Evolutionary conservation across 495 filamentous ascomycete genomes (phyloP).

Genomic region (Amniculicola lignicola): DNA sequence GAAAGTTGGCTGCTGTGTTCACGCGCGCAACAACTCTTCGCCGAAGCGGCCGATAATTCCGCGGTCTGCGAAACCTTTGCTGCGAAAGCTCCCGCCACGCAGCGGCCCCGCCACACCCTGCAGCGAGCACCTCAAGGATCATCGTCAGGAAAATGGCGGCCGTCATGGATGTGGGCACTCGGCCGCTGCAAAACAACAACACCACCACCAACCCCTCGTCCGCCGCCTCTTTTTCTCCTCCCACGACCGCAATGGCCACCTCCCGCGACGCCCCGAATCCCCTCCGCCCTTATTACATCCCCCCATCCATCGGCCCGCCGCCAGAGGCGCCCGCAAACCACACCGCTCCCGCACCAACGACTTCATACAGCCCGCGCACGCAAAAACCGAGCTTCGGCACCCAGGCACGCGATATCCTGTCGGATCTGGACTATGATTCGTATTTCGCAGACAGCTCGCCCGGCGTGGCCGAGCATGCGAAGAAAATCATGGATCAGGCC

Average conservation of each 20-base stretch:
- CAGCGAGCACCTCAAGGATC: not conserved
- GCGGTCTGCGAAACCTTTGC: not conserved
- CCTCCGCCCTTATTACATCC: constrained; percentile 89
- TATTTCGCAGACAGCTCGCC: constrained; percentile 76
- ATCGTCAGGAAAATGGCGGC: constrained; percentile 15
- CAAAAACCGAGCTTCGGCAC: constrained; percentile 56
- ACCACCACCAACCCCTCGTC: not conserved
- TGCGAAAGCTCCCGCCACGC: not conserved
- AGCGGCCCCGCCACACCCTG: not conserved
- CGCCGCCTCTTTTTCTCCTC: constrained; percentile 4
- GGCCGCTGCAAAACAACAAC: constrained; percentile 3
- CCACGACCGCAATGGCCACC: constrained; percentile 37
- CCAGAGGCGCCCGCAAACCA: constrained; percentile 26
- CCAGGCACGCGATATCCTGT: constrained; percentile 78
- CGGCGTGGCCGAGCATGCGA: constrained; percentile 66
- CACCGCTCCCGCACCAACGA: constrained; percentile 17
- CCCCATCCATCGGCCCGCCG: constrained; percentile 67
- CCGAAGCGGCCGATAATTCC: too few relatives aligned
- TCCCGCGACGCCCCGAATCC: constrained; percentile 73
- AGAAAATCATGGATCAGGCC: constrained; percentile 71
- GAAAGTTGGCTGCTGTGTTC: too few relatives aligned
- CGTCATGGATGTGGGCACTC: not conserved
- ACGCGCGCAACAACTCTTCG: too few relatives aligned
- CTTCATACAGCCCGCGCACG: constrained; percentile 13
- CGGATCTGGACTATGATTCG: constrained; percentile 84